Percentiles rank a stretch among this genome's conserved stretches.
These are phyloP conservation scores for Suhomyces panamericanus DNA, from an alignment of 1,139 yeast species.

Conservation along the genomic window DNA sequence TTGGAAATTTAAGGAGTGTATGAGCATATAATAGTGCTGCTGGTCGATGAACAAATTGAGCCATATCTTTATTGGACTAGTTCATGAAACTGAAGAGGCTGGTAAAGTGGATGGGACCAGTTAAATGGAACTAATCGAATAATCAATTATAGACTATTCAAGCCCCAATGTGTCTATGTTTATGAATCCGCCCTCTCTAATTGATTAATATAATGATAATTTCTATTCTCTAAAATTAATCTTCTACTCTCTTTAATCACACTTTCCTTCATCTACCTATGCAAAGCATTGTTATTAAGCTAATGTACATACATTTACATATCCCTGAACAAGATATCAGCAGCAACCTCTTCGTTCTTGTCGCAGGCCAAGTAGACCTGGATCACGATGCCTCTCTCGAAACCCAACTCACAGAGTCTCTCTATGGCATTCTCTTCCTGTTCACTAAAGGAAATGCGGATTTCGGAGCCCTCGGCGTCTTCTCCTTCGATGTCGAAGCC, in stretches of 20 bases:
- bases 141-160: too few species aligned
- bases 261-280: neutral
- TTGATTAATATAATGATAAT: too few species aligned
- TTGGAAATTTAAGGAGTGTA: conserved; percentile 1
- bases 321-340: conserved; percentile 77
- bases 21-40: too few species aligned
- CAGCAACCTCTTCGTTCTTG: conserved; percentile 95
- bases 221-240: too few species aligned
- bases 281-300: conserved; percentile 1
- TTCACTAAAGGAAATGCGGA: conserved; percentile 64
- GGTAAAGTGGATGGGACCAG: too few species aligned
- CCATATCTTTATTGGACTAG: too few species aligned
- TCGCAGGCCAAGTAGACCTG: conserved; percentile 98
- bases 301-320: conserved; percentile 24
- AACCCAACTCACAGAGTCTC: conserved; percentile 89
- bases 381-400: conserved; percentile 80
- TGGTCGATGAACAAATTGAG: too few species aligned
- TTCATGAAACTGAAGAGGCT: too few species aligned
- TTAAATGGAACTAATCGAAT: too few species aligned
- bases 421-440: conserved; percentile 87
- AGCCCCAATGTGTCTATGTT: too few species aligned
- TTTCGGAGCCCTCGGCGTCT: conserved; percentile 34
- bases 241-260: too few species aligned
- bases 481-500: conserved; percentile 42
- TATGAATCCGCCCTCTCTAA: too few species aligned